These are phyloP conservation scores for Xylariaceae sp. DNA, from an alignment of 2,329 filamentous ascomycete genomes.

Conservation along the genomic window DNA sequence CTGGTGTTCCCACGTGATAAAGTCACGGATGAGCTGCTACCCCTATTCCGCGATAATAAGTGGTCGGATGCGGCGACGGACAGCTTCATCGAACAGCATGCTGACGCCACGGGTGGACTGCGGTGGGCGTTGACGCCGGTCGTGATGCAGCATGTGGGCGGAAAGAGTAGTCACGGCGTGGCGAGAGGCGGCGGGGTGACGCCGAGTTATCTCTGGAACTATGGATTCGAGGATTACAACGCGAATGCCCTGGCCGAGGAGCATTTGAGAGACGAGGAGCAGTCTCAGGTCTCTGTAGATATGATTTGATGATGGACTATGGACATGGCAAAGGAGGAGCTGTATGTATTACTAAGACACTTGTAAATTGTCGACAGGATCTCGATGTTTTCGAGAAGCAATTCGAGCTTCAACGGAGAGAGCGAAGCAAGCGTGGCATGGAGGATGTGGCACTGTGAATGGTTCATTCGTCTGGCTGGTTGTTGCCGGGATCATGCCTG, in stretches of 20 bases:
- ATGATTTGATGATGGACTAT: too few relatives aligned
- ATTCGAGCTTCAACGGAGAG: background rate
- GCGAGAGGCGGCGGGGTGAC: constrained; percentile 15
- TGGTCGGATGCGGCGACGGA: constrained; percentile 22
- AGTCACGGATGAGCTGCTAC: constrained; percentile 22
- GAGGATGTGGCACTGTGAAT: background rate
- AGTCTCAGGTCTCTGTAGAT: background rate
- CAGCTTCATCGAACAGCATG: constrained; percentile 27
- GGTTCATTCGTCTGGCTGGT: background rate
- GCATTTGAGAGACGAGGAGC: constrained; percentile 4
- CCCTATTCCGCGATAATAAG: constrained; percentile 18
- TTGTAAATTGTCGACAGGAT: too few relatives aligned
- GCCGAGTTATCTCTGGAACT: constrained; percentile 20
- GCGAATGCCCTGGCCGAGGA: constrained; percentile 22
- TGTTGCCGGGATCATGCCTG: background rate
- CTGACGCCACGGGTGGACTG: constrained; percentile 17
- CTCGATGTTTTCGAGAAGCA: background rate
- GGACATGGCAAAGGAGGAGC: background rate
- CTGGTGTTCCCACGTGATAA: constrained; percentile 26
- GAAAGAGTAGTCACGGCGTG: constrained; percentile 26
- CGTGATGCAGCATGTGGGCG: constrained; percentile 29
- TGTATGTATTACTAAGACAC: background rate
- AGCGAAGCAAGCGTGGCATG: background rate
- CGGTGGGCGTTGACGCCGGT: constrained; percentile 29
- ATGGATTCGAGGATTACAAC: constrained; percentile 25